Evolutionary conservation across 2,329 filamentous ascomycete genomes (phyloP).

Genomic region (Clarireedia sp.): DNA sequence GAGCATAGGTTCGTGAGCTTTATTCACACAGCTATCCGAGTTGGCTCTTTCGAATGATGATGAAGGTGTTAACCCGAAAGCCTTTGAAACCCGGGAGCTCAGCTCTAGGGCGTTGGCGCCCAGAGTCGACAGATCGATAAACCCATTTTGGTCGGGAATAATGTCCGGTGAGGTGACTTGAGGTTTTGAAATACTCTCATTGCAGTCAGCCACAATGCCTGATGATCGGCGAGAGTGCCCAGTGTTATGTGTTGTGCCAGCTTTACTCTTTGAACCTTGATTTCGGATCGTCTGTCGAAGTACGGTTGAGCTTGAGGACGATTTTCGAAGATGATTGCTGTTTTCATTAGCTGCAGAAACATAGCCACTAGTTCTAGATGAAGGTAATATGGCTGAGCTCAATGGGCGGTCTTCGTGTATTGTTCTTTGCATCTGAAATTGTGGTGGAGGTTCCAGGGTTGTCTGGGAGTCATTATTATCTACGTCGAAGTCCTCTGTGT

Average conservation of each 20-base stretch:
- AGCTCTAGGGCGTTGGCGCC: conserved; percentile 19
- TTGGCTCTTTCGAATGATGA: conserved; percentile 12
- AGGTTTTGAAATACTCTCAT: not conserved
- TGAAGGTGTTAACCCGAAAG: conserved; percentile 19
- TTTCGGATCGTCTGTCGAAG: conserved; percentile 7
- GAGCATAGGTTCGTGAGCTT: not conserved
- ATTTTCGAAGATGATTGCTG: conserved; percentile 11
- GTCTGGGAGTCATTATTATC: conserved; percentile 18
- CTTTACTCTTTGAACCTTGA: not conserved
- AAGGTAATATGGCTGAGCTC: conserved; percentile 14
- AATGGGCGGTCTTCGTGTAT: conserved; percentile 26
- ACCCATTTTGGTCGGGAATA: conserved; percentile 6
- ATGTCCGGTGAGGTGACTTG: not conserved
- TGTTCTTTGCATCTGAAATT: conserved; percentile 25
- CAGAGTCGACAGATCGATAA: conserved; percentile 15
- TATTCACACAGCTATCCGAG: not conserved
- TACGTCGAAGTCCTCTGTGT: conserved; percentile 30
- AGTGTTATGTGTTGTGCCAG: not conserved
- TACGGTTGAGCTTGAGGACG: conserved; percentile 14
- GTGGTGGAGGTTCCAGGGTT: conserved; percentile 19
- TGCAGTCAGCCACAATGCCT: not conserved
- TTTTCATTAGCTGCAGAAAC: conserved; percentile 2
- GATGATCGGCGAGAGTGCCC: not conserved
- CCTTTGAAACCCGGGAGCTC: conserved; percentile 21
- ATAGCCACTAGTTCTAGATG: conserved; percentile 2